Base-by-base conservation (phyloP, 257 asterid species). In the Capsicum chinense region DNA sequence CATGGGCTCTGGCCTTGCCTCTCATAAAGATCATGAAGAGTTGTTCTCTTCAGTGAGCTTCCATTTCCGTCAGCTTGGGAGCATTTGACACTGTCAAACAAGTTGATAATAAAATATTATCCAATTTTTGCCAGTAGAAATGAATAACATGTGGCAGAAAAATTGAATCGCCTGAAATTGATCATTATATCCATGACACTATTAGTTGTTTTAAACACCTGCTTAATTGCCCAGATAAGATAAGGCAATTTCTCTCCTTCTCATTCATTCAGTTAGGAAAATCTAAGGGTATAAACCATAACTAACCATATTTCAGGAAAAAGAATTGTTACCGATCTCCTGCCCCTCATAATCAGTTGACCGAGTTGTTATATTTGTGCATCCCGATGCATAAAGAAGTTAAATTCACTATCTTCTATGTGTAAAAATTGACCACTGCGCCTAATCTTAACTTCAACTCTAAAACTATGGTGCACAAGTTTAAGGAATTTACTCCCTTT, bases 1-100 rank as follows among this genome's bases (percentile, higher is more conserved):
- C 99, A 97, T 3, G 99, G 99, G 87, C 99, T 97, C 80, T 97
- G 99, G 39, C 98, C 97, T 88, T 92, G 93, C 92, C 92, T 95
- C 91, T 95, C 98, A 58, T 97, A 97, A 17, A 97, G 99, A 87
- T 95, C 95, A 83, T 97, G 98, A 78, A 97, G 98, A n/a, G 95
- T 91, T 39, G 99, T 93, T 88, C 85, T 92, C 90, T 92, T 92
- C 87, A 86, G 80, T 80, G 85, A 85, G 93, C 91, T 92, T 84
- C 95, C 97, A 88, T 94, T 93, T 63, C 98, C 99, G 89, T 83
- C 94, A 85, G 48, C 66, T 84, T 89, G 87, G 78, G 99, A 92
- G 91, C 98, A 94, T 85, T 85, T 93, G 76, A 94, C 95, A 88
- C 99, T 96, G 87, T 16, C 83, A 79, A 86, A 62, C 14, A 79